Evolutionary conservation across 2,329 filamentous ascomycete genomes (phyloP), one percentile per base, ranked within the genome.

Genomic region (Trichothecium roseum): DNA sequence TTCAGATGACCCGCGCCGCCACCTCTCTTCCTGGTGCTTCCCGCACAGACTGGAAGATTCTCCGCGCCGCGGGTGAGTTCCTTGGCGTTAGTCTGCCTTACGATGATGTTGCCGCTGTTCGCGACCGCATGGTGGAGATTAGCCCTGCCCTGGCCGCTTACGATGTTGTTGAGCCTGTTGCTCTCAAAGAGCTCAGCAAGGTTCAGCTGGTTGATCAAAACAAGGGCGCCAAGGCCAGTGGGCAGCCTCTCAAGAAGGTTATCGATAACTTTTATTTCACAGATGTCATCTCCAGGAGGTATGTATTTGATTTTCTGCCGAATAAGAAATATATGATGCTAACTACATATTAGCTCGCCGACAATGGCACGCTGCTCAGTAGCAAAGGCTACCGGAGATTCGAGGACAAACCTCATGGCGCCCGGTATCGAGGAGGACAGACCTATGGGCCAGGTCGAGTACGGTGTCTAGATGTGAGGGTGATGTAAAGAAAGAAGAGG

Each of bases 201-300:
- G 82, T 94, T 39, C 89, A 96, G 63, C 71, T 98, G 39, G 84
- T 94, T 36, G 91, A 96, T 55, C 84, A 93, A 63, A 96, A 96
- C 71, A 94, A 91, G 75, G 87, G 85, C 32, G 64, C 77, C 34
- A 81, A 84, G 62, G 52, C 72, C n/a, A 81, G 68, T 28, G 79
- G 78, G n/a, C 63, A 71, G 49, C 76, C 84, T 20, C 71, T 98
- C 52, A 85, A 79, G 69, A 84, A 84, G 63, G 78, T 83, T 38
- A 85, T 98, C 49, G 80, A 94, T 52, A 85, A 98, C 69, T 98
- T 98, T 62, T 98, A 88, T 68, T 94, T 96, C 64, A 98, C 91
- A 59, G 89, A 98, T 63, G 78, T 81, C 39, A 95, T 98, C 60
- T 94, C 88, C 28, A 81, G 91, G 74, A 95, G 86, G 86, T 91